A percentile compares a stretch with the other conserved stretches of the same genome.
These are phyloP conservation scores for Chlorencoelia australis DNA, from an alignment of 2,329 filamentous ascomycete genomes.

Conservation along the genomic window DNA sequence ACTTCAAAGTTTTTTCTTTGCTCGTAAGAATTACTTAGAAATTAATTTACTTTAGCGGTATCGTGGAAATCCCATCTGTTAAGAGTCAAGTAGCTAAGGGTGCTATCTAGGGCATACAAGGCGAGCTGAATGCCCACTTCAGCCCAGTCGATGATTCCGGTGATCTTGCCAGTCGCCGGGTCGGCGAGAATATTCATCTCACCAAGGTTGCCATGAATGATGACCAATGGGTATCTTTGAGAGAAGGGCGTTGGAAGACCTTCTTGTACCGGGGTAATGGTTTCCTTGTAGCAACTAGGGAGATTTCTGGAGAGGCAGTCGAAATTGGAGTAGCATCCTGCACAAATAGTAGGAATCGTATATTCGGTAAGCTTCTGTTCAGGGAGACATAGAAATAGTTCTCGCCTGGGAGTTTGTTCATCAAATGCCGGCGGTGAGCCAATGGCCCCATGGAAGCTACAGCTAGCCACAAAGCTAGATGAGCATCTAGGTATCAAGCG, in stretches of 20 bases:
- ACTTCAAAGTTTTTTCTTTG: too few species aligned
- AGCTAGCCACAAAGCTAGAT: too few species aligned
- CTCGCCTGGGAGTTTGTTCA: too few species aligned
- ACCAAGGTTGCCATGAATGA: conserved; percentile 5
- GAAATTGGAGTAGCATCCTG: too few species aligned
- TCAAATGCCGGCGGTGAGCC: too few species aligned
- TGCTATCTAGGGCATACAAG: conserved; percentile 6
- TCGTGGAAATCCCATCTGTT: conserved; percentile 4
- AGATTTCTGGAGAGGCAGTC: conserved; percentile 1
- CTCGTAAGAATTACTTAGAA: too few species aligned
- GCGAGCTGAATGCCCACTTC: conserved; percentile 7
- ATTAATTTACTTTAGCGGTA: too few species aligned
- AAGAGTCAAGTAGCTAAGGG: conserved; percentile 4
- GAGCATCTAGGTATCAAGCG: too few species aligned
- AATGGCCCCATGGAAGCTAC: too few species aligned
- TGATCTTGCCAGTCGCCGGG: conserved; percentile 6
- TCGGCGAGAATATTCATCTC: conserved; percentile 8
- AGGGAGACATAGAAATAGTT: too few species aligned
- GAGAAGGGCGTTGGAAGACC: not conserved
- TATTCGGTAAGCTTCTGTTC: too few species aligned
- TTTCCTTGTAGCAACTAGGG: conserved; percentile 1
- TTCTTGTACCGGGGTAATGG: not conserved
- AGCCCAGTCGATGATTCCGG: conserved; percentile 7
- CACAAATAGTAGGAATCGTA: too few species aligned
- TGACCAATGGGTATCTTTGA: conserved; percentile 3